Evolutionary conservation across 148 eudicot species (phyloP).

Genomic region (Simmondsia chinensis): DNA sequence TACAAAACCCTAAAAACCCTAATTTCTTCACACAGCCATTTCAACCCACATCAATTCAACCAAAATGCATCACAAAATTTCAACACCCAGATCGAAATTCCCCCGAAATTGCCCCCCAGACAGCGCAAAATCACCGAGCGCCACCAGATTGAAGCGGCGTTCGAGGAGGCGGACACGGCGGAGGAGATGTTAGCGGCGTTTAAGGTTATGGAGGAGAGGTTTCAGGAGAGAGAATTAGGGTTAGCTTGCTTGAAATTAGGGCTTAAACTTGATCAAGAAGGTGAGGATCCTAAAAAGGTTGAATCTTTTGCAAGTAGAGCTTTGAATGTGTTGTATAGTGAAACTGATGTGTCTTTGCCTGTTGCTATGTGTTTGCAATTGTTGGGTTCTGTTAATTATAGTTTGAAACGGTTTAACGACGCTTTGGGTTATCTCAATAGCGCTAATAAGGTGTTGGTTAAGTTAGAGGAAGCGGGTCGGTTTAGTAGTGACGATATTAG

Average conservation of each 20-base stretch:
- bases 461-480: slow-evolving; percentile 37
- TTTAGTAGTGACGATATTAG: slow-evolving; percentile 30
- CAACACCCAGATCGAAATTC: slow-evolving; percentile 36
- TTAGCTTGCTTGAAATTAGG: slow-evolving; percentile 78
- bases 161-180: slow-evolving; percentile 62
- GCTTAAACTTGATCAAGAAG: slow-evolving; percentile 82
- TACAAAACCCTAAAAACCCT: slow-evolving; percentile 14
- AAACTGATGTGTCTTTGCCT: slow-evolving; percentile 30
- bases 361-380: slow-evolving; percentile 86
- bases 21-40: slow-evolving; percentile 7
- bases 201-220: slow-evolving; percentile 61
- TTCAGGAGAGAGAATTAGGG: slow-evolving; percentile 68
- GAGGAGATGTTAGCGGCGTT: slow-evolving; percentile 72
- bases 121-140: slow-evolving; percentile 58
- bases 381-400: slow-evolving; percentile 58
- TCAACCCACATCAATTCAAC: slow-evolving; percentile 9
- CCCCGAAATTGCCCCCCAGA: slow-evolving; percentile 42
- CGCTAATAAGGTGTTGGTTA: slow-evolving; percentile 57
- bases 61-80: slow-evolving; percentile 29
- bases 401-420: slow-evolving; percentile 65
- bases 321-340: slow-evolving; percentile 40
- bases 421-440: slow-evolving; percentile 74
- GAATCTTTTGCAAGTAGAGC: slow-evolving; percentile 66
- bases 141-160: slow-evolving; percentile 52
- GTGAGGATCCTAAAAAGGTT: slow-evolving; percentile 64